A percentile compares a stretch with the other conserved stretches of the same genome.
These are phyloP conservation scores for Rusavskia elegans DNA, from an alignment of 495 filamentous ascomycete species.

Conservation along the genomic window DNA sequence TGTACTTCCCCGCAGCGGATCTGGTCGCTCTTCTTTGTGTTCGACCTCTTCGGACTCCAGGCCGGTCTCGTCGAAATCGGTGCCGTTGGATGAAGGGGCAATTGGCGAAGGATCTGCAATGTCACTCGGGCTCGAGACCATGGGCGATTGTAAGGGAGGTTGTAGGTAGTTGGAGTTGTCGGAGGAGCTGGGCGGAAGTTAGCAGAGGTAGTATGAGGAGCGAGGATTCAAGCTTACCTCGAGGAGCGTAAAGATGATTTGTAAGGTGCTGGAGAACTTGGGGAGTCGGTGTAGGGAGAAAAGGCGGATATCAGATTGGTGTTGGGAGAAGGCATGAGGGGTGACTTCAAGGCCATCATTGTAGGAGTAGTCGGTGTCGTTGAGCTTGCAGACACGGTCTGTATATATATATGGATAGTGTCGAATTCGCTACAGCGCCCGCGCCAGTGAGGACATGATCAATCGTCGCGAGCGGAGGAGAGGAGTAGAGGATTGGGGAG, in stretches of 20 bases:
- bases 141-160: slow-evolving; percentile 9
- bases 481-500: background rate
- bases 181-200: slow-evolving; percentile 6
- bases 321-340: slow-evolving; percentile 15
- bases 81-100: slow-evolving; percentile 48
- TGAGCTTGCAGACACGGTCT: background rate
- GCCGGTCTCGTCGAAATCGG: slow-evolving; percentile 59
- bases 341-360: slow-evolving; percentile 15
- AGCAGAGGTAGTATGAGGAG: too few species aligned
- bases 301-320: slow-evolving; percentile 12
- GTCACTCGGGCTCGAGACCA: slow-evolving; percentile 13
- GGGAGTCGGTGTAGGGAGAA: slow-evolving; percentile 16
- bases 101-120: slow-evolving; percentile 52
- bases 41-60: slow-evolving; percentile 26
- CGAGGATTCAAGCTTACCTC: background rate
- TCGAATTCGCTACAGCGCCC: background rate
- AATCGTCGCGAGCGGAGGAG: background rate
- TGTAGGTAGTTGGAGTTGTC: slow-evolving; percentile 11
- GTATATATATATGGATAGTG: too few species aligned
- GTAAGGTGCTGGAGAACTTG: slow-evolving; percentile 12
- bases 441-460: background rate
- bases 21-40: slow-evolving; percentile 8
- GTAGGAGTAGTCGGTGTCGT: background rate
- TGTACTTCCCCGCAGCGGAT: slow-evolving; percentile 1
- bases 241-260: slow-evolving; percentile 7